Base-by-base conservation (phyloP, 2,329 filamentous ascomycete species). In the Apiospora pterosperma region DNA sequence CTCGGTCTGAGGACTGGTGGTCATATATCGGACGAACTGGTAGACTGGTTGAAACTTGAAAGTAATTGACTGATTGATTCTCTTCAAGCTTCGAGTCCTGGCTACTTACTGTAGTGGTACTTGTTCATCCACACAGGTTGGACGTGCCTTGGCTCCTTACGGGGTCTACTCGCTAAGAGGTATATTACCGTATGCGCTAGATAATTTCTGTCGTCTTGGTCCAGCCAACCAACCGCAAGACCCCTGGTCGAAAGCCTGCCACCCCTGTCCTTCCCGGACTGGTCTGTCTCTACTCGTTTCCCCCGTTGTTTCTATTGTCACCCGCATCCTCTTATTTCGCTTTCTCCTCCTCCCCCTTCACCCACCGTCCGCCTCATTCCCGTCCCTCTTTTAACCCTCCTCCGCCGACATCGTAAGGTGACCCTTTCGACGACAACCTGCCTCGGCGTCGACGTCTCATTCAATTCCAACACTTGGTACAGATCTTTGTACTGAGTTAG, bases 401-500 rank as follows among this genome's bases (percentile, higher is more conserved):
- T 65, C 58, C 68, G 73, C 73, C 71, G 73, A 73, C 71, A 68
- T 71, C 72, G 71, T 73, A 69, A 75, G 73, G 73, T 71, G 68
- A 63, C 68, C 71, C 68, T 71, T 72, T 70, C 70, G 72, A 75
- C 71, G 73, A 75, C 73, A 74, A 73, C 65, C 59, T 66, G 42
- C 67, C 64, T 68, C 68, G 71, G 71, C 70, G 72, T 67, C 70
- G 67, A 67, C 67, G 64, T 69, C 68, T 61, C 65, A 62, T 69
- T 68, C 69, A 68, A 66, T 67, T 68, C 64, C 63, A 25, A 59
- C 68, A 64, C 65, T 69, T 48, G 28, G 60, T 62, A 48, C 39
- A 39, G 39, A 31, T 36, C n/a, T 25, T 31, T 34, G 60, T 62
- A 48, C 68, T 68, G 64, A 69, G 69, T 70, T 68, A 69, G 66